Evolutionary conservation across 2,329 filamentous ascomycete species (phyloP).

Genomic region (Xylaria polymorpha): DNA sequence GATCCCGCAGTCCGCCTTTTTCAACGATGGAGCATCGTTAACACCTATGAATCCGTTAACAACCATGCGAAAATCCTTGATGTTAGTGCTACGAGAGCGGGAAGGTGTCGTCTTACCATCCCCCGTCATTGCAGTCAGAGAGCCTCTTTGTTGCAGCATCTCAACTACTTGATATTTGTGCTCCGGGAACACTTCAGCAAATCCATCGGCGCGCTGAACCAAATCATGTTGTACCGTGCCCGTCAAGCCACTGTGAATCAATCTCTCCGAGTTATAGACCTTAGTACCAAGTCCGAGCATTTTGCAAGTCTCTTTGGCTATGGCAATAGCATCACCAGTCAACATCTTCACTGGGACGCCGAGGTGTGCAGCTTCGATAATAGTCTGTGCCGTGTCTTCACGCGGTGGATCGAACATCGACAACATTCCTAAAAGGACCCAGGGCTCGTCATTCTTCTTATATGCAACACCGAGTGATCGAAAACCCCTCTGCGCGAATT

Average conservation of each 20-base stretch:
- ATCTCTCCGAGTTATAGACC: slow-evolving; percentile 83
- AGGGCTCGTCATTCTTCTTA: slow-evolving; percentile 79
- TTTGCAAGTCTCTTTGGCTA: slow-evolving; percentile 85
- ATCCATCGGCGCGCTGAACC: slow-evolving; percentile 78
- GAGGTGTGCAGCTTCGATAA: slow-evolving; percentile 79
- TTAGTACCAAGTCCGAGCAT: slow-evolving; percentile 83
- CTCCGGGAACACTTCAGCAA: slow-evolving; percentile 79
- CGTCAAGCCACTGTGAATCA: slow-evolving; percentile 79
- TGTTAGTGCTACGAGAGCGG: not conserved
- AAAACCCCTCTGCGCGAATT: slow-evolving; percentile 84
- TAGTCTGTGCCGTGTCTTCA: slow-evolving; percentile 82
- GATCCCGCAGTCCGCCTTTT: slow-evolving; percentile 80
- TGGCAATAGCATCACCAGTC: slow-evolving; percentile 82
- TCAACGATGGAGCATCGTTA: slow-evolving; percentile 78
- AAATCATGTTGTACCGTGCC: slow-evolving; percentile 80
- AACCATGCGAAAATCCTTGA: not conserved
- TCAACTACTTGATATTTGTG: slow-evolving; percentile 82
- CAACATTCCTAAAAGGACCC: slow-evolving; percentile 80
- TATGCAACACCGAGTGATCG: slow-evolving; percentile 82
- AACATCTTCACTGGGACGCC: slow-evolving; percentile 85
- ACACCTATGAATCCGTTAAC: slow-evolving; percentile 58
- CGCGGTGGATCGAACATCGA: slow-evolving; percentile 85
- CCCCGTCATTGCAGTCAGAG: slow-evolving; percentile 80
- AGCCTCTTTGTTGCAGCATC: slow-evolving; percentile 79
- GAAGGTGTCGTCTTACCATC: slow-evolving; percentile 58